Base-by-base conservation (phyloP, 805 yeast genomes). In the Kodamaea jinghongensis region DNA sequence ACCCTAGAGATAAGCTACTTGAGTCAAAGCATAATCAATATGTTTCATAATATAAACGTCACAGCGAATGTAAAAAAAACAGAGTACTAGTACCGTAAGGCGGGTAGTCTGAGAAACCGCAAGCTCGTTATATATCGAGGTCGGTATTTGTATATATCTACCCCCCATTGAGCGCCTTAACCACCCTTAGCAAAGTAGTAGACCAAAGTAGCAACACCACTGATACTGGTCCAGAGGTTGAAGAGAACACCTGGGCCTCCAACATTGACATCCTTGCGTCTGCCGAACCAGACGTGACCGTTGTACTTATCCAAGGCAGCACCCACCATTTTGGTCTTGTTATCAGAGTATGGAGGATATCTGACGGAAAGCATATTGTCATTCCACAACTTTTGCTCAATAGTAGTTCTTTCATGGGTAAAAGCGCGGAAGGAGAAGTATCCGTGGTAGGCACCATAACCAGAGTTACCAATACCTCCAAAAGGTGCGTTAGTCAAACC, bases 401-500 rank as follows among this genome's bases (percentile, higher is more conserved):
- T 56, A 2, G 81, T 67, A 0, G 89, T 75, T 51, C 95, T 75
- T 55, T 76, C 77, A 58, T 86, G 95, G 2, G 88, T 75, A 55
- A 90, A 90, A n/a, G 84, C 70, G 23, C 60, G 50, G 61, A 54
- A 70, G 6, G 89, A 83, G 56, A 64, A 71, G 45, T 61, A 63
- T 3, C 96, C 96, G 56, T 89, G 96, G 62, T 88, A 89, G 25
- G 73, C 64, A 8, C 97, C 97, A 42, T 69, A 66, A 1, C 98
- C 98, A 0, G 96, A 86, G 11, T 57, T 57, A 10, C 97, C 96
- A 41, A 90, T 65, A 16, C 98, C 98, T 25, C 98, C 98, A 62
- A 90, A 91, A 17, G 97, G 97, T 3, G 86, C 77, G 35, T 72
- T 71, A 5, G 70, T 43, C 38, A 84, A 70, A 1, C 79, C 90